phyloP scores from a whole-genome alignment of 768 basidiomycete species.

The Chalciporus pseudorubinellus region DNA sequence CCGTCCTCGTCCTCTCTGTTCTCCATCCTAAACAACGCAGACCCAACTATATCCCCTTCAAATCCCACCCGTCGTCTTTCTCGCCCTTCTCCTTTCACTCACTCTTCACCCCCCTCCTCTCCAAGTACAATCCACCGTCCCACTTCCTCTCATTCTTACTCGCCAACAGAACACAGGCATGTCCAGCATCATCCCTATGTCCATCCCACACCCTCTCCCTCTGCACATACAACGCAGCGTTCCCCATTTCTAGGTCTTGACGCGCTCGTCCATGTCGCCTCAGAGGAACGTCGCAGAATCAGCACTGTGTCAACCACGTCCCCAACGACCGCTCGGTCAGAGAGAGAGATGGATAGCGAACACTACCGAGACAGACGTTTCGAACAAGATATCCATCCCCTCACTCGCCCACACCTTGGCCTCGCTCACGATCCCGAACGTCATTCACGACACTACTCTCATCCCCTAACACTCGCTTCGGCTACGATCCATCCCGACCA shows the following conservation, averaged over 20 bases:
- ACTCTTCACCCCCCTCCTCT: background rate
- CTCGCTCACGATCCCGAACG: constrained; percentile 24
- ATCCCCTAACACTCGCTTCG: background rate
- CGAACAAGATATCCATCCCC: background rate
- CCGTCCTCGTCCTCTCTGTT: constrained; percentile 16
- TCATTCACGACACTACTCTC: constrained; percentile 6
- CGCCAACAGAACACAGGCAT: constrained; percentile 8
- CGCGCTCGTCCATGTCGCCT: constrained; percentile 69
- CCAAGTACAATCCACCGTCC: background rate
- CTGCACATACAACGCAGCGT: constrained; percentile 18
- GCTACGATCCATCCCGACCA: background rate
- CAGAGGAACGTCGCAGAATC: constrained; percentile 60
- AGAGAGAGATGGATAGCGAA: background rate
- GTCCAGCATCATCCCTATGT: constrained; percentile 5
- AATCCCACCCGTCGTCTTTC: background rate
- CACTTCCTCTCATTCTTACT: constrained; percentile 1
- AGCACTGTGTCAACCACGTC: constrained; percentile 14
- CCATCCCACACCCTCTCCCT: constrained; percentile 3
- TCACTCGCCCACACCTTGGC: constrained; percentile 3
- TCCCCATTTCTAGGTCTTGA: constrained; percentile 46
- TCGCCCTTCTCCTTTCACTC: background rate
- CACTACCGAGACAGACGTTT: background rate
- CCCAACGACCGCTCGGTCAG: background rate
- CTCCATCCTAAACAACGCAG: constrained; percentile 19
- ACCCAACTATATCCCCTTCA: background rate